These are phyloP conservation scores for Sclerotinia subarctica DNA, from an alignment of 2,329 filamentous ascomycete species.

Conservation along the genomic window DNA sequence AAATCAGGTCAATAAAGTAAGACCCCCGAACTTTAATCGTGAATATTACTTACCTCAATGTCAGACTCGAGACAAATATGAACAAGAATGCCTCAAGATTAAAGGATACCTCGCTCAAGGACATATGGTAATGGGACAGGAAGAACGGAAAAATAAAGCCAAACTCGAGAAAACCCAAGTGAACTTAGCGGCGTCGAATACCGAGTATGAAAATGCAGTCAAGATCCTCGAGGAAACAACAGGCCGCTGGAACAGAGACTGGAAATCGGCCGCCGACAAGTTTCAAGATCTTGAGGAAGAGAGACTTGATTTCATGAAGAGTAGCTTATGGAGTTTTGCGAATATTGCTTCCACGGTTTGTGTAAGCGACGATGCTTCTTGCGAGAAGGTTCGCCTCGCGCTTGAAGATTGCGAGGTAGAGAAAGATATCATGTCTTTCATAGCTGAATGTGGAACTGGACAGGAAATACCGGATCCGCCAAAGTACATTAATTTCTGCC, in stretches of 20 bases:
- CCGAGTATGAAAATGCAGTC: constrained; percentile 89
- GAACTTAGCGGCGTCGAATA: constrained; percentile 84
- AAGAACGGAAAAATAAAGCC: constrained; percentile 97
- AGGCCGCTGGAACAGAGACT: constrained; percentile 92
- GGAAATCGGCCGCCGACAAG: constrained; percentile 97
- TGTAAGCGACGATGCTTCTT: constrained; percentile 93
- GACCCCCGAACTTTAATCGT: constrained; percentile 16
- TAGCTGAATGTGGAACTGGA: constrained; percentile 82
- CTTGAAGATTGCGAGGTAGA: constrained; percentile 96
- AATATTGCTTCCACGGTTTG: constrained; percentile 97
- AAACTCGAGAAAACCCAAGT: constrained; percentile 99
- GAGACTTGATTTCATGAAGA: constrained; percentile 93
- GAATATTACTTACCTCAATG: constrained; percentile 24
- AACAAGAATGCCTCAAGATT: constrained; percentile 97
- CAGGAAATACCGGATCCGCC: constrained; percentile 97
- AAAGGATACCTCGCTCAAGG: constrained; percentile 98
- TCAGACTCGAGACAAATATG: constrained; percentile 85
- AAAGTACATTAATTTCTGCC: constrained; percentile 98
- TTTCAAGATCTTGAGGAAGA: constrained; percentile 99
- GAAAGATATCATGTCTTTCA: constrained; percentile 87
- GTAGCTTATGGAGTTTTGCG: constrained; percentile 95
- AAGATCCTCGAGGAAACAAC: constrained; percentile 95
- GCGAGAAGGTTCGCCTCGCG: constrained; percentile 91
- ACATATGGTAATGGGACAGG: constrained; percentile 99
- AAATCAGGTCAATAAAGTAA: constrained; percentile 83